Evolutionary conservation across 2,329 filamentous ascomycete species (phyloP).

Genomic region (Penicillium psychrosexuale): DNA sequence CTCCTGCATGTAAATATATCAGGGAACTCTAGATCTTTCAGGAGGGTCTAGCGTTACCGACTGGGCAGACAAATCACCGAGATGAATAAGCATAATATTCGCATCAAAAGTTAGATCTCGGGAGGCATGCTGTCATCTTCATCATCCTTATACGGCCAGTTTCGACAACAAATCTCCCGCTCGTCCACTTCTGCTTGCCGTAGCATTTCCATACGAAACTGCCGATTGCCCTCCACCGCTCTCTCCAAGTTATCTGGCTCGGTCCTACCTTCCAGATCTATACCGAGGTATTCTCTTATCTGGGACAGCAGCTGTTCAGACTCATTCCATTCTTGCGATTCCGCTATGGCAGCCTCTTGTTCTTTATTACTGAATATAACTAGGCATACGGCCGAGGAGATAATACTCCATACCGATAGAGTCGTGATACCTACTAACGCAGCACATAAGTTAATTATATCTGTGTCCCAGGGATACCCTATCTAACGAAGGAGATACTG

Average conservation of each 20-base stretch:
- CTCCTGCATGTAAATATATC: no score
- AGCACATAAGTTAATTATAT: conserved; percentile 28
- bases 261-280: conserved; percentile 27
- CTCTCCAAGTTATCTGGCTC: conserved; percentile 26
- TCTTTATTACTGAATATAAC: conserved; percentile 23
- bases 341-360: conserved; percentile 18
- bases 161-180: conserved; percentile 24
- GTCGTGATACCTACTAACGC: conserved; percentile 26
- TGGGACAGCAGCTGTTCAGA: conserved; percentile 21
- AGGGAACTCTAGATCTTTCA: no score
- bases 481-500: conserved; percentile 28
- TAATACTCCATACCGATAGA: conserved; percentile 34
- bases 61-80: no score
- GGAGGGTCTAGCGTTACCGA: no score
- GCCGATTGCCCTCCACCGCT: conserved; percentile 16
- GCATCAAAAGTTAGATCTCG: conserved; percentile 3
- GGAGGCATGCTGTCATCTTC: conserved; percentile 18
- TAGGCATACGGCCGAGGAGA: conserved; percentile 31
- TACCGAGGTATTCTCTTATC: conserved; percentile 21
- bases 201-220: conserved; percentile 26
- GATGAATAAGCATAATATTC: not conserved
- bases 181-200: conserved; percentile 19
- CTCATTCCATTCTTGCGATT: conserved; percentile 28
- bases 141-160: conserved; percentile 29
- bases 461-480: conserved; percentile 29